phyloP scores from a whole-genome alignment of 1,139 yeast species.

The Pichia sp. region DNA sequence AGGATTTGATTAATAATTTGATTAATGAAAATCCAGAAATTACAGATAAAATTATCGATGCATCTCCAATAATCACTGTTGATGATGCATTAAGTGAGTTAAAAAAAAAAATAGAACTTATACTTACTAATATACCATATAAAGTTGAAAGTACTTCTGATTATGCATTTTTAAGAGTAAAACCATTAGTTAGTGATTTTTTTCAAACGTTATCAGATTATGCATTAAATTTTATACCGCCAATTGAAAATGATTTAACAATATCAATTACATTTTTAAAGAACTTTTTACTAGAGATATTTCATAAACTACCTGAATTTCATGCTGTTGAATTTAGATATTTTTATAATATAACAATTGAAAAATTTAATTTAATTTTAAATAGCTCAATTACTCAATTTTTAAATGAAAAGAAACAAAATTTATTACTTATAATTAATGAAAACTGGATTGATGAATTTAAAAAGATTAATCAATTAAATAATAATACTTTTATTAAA shows the following conservation, averaged over 20 bases:
- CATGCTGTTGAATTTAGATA: conserved; percentile 66
- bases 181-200: conserved; percentile 68
- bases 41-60: conserved; percentile 41
- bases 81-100: conserved; percentile 47
- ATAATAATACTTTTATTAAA: conserved; percentile 44
- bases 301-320: conserved; percentile 70
- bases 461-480: conserved; percentile 50
- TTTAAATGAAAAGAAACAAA: conserved; percentile 34
- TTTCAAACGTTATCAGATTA: conserved; percentile 74
- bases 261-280: conserved; percentile 64
- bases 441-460: conserved; percentile 53
- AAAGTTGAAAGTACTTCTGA: conserved; percentile 70
- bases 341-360: conserved; percentile 66
- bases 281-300: conserved; percentile 51
- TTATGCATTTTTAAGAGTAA: conserved; percentile 81
- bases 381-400: conserved; percentile 51
- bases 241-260: conserved; percentile 53
- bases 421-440: conserved; percentile 37
- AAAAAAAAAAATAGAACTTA: conserved; percentile 40
- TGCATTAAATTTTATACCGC: conserved; percentile 73
- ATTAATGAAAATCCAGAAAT: conserved; percentile 61
- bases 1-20: conserved; percentile 45
- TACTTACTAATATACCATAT: conserved; percentile 58
- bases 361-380: conserved; percentile 78
- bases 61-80: conserved; percentile 57